These are phyloP conservation scores for Candida frijolesensis DNA, from an alignment of 1,139 yeast genomes.

Conservation along the genomic window DNA sequence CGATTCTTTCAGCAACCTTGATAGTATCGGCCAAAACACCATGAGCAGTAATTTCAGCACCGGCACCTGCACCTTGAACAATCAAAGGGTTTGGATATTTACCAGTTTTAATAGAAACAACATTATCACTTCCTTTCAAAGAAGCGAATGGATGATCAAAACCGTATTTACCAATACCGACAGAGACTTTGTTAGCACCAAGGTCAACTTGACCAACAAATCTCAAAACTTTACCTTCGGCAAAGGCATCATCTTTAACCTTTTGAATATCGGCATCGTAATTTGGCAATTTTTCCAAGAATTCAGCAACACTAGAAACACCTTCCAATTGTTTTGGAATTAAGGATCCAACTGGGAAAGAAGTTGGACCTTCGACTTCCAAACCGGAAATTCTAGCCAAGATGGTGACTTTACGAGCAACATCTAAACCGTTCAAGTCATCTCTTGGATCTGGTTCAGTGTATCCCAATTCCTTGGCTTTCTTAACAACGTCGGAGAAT, in stretches of 20 bases:
- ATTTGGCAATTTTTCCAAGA: slow-evolving; percentile 75
- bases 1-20: slow-evolving; percentile 85
- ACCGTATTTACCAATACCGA: slow-evolving; percentile 84
- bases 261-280: slow-evolving; percentile 79
- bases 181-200: slow-evolving; percentile 66
- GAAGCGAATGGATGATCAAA: slow-evolving; percentile 94
- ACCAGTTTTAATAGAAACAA: slow-evolving; percentile 84
- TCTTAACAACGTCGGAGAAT: slow-evolving; percentile 86
- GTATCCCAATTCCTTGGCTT: slow-evolving; percentile 90
- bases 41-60: slow-evolving; percentile 98
- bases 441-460: slow-evolving; percentile 99
- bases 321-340: slow-evolving; percentile 86
- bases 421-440: slow-evolving; percentile 95
- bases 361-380: slow-evolving; percentile 82
- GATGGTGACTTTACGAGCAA: slow-evolving; percentile 96
- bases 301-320: slow-evolving; percentile 73
- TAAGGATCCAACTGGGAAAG: slow-evolving; percentile 94
- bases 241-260: slow-evolving; percentile 78
- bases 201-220: slow-evolving; percentile 91
- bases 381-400: slow-evolving; percentile 91
- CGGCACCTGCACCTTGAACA: slow-evolving; percentile 99
- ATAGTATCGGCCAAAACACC: slow-evolving; percentile 95
- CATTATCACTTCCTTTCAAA: slow-evolving; percentile 93
- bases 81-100: slow-evolving; percentile 93
- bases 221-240: slow-evolving; percentile 84